Conservation (phyloP, 2,329 filamentous ascomycete genomes). For the Cladobotryum protrusum region DNA sequence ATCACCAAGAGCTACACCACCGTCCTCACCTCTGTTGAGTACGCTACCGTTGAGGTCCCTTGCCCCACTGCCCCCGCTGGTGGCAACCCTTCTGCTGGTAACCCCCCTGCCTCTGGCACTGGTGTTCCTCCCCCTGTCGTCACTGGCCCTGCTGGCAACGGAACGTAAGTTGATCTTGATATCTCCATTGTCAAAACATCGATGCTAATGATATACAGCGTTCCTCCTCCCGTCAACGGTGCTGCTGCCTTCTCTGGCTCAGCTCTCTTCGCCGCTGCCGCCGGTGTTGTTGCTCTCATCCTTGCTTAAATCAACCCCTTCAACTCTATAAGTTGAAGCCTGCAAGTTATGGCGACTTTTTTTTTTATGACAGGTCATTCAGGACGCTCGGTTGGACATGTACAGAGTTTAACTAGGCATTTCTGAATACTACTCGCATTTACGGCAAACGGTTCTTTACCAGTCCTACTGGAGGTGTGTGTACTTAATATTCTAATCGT, state of each 20-base stretch:
- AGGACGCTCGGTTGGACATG: constrained; percentile 28
- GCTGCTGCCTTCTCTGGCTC: constrained; percentile 49
- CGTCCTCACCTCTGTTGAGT: constrained; percentile 49
- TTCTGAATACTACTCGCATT: constrained; percentile 28
- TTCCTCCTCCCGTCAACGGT: constrained; percentile 39
- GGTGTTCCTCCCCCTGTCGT: background rate
- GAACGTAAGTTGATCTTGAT: constrained; percentile 15
- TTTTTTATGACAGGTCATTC: constrained; percentile 27
- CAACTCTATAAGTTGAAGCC: constrained; percentile 33
- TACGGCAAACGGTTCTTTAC: constrained; percentile 14
- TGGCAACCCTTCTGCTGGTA: constrained; percentile 36
- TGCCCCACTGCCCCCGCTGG: constrained; percentile 31
- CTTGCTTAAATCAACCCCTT: constrained; percentile 44
- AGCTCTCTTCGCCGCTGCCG: constrained; percentile 47
- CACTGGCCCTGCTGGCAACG: background rate
- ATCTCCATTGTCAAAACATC: background rate
- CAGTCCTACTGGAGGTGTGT: constrained; percentile 15
- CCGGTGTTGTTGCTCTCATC: constrained; percentile 48
- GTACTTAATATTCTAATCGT: constrained; percentile 46
- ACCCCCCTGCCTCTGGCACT: constrained; percentile 13
- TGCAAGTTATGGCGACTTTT: constrained; percentile 32
- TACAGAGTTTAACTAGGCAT: constrained; percentile 32
- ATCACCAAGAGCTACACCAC: constrained; percentile 53
- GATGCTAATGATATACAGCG: constrained; percentile 10
- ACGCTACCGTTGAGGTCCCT: constrained; percentile 41